Percentiles rank a stretch among this genome's conserved stretches.
Evolutionary conservation across 2,329 filamentous ascomycete genomes (phyloP).

Genomic region (Sphaceloma murrayae): DNA sequence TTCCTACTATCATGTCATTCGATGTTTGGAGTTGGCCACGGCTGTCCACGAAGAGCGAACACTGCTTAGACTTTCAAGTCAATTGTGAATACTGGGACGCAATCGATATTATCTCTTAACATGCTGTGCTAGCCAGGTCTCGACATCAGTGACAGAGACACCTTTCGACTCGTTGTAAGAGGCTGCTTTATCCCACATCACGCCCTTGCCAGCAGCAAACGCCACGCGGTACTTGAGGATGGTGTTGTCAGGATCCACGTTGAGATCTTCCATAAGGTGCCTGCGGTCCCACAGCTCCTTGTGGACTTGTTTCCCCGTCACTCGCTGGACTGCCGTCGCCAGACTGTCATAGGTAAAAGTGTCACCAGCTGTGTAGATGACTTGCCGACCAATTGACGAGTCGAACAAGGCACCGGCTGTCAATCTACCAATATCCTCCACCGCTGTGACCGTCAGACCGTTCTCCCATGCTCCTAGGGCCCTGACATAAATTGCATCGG

Average conservation of each 20-base stretch:
- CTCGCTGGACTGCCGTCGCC: constrained; percentile 40
- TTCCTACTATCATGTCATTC: background rate
- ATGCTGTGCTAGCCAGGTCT: background rate
- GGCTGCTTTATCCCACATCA: constrained; percentile 47
- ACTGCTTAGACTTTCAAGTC: no score
- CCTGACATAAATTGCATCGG: constrained; percentile 34
- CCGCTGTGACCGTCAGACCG: constrained; percentile 52
- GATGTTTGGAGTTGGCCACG: constrained; percentile 14
- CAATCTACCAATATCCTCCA: constrained; percentile 53
- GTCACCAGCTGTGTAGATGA: constrained; percentile 53
- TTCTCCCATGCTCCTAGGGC: constrained; percentile 49
- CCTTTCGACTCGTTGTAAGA: constrained; percentile 46
- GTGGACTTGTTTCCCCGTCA: constrained; percentile 35
- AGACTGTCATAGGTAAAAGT: constrained; percentile 49
- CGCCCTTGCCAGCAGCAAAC: constrained; percentile 50
- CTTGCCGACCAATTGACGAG: constrained; percentile 29
- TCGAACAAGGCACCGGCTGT: constrained; percentile 48
- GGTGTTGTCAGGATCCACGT: constrained; percentile 37
- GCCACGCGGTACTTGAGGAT: constrained; percentile 53
- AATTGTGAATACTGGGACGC: no score
- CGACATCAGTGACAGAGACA: constrained; percentile 27
- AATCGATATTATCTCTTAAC: background rate
- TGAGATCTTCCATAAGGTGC: constrained; percentile 39
- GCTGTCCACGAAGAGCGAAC: no score
- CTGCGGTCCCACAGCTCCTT: constrained; percentile 44